Conservation (phyloP, 345 rosid species). For the Passiflora organensis region DNA sequence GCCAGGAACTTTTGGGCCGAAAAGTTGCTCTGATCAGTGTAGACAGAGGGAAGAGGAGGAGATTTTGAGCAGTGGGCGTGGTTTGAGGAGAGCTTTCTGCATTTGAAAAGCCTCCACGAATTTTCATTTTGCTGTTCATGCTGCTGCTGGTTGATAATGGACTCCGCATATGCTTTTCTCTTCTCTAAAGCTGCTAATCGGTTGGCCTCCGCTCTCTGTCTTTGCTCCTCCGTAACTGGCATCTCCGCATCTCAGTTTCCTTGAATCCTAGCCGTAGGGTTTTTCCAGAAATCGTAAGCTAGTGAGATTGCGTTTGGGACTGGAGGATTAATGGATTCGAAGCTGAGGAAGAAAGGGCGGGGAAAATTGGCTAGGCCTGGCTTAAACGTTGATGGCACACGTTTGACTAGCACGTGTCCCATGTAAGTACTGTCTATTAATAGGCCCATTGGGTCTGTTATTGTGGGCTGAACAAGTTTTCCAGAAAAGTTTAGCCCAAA, state of each 20-base stretch:
- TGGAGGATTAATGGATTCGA: not conserved
- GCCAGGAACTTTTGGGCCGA: conserved; percentile 45
- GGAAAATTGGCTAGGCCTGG: not conserved
- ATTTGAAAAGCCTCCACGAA: conserved; percentile 63
- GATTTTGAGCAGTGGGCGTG: conserved; percentile 13
- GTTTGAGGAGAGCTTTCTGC: conserved; percentile 45
- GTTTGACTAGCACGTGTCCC: not conserved
- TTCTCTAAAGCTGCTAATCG: conserved; percentile 50
- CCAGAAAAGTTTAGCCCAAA: too few relatives aligned
- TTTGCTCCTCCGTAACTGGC: conserved; percentile 57
- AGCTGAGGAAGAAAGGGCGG: not conserved
- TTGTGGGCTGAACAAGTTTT: too few relatives aligned
- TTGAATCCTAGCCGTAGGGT: conserved; percentile 11
- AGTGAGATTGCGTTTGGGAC: not conserved
- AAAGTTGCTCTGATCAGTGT: conserved; percentile 16
- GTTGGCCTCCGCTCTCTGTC: conserved; percentile 52
- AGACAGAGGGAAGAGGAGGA: conserved; percentile 12
- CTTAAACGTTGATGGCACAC: too few relatives aligned
- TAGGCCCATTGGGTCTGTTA: too few relatives aligned
- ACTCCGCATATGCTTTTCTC: conserved; percentile 44
- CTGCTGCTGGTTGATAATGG: conserved; percentile 19
- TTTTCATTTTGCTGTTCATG: conserved; percentile 18
- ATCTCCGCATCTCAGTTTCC: conserved; percentile 14
- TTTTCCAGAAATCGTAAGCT: not conserved
- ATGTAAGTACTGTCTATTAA: not conserved